Conservation (phyloP, 495 filamentous ascomycete species). For the Penicillium alfredii region DNA sequence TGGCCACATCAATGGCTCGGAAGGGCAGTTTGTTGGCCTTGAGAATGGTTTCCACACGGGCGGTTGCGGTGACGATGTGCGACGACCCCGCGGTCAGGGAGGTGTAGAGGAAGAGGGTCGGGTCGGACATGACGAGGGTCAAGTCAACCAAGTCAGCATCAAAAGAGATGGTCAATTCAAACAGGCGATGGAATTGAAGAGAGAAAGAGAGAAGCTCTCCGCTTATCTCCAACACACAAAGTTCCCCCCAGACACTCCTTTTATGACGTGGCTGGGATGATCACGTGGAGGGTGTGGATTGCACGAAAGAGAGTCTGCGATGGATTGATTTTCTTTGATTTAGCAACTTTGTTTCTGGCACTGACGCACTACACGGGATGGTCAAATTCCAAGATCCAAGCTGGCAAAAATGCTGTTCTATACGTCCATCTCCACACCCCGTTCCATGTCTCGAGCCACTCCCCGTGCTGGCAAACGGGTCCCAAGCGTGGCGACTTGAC, state of each 20-base stretch:
- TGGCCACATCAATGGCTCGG: conserved; percentile 85
- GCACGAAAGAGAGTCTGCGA: too few relatives aligned
- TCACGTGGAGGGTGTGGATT: neutral
- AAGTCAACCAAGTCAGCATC: neutral
- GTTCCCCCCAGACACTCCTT: too few relatives aligned
- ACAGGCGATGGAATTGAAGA: neutral
- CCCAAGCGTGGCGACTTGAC: conserved; percentile 25
- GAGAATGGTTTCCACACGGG: conserved; percentile 90
- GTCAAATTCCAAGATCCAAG: too few relatives aligned
- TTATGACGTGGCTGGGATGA: neutral
- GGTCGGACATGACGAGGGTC: conserved; percentile 47
- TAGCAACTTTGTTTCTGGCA: too few relatives aligned
- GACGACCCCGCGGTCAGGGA: conserved; percentile 93
- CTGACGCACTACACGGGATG: too few relatives aligned
- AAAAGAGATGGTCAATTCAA: too few relatives aligned
- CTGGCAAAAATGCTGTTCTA: too few relatives aligned
- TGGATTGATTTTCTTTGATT: too few relatives aligned
- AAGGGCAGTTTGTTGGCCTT: conserved; percentile 93
- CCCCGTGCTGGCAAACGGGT: conserved; percentile 1
- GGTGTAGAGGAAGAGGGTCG: conserved; percentile 86
- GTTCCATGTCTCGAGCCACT: conserved; percentile 5
- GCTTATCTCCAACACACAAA: too few relatives aligned
- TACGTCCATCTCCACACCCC: conserved; percentile 6
- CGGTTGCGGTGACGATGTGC: conserved; percentile 96
- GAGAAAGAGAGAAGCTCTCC: neutral